These are phyloP conservation scores for Penicillium ucsense DNA, from an alignment of 495 filamentous ascomycete species.

Conservation along the genomic window DNA sequence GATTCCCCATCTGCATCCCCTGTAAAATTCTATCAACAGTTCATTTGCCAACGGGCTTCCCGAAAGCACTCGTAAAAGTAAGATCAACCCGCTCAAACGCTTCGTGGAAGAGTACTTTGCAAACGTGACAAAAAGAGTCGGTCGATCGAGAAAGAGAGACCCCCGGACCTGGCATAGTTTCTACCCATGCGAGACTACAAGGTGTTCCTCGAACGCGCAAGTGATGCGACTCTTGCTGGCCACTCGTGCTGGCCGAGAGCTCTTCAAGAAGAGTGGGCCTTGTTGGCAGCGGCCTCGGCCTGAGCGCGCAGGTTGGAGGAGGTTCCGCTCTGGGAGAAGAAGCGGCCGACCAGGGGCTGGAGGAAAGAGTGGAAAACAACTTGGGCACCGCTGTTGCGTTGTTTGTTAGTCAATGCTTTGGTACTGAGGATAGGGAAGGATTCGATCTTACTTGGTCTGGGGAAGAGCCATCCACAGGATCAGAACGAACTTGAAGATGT, in stretches of 20 bases:
- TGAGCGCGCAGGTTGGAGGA: conserved; percentile 84
- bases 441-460: conserved; percentile 65
- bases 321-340: conserved; percentile 72
- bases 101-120: conserved; percentile 2
- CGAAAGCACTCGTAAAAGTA: conserved; percentile 3
- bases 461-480: conserved; percentile 96
- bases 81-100: conserved; percentile 2
- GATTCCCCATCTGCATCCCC: too few species aligned
- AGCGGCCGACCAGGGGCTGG: conserved; percentile 79
- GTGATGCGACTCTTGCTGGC: conserved; percentile 9
- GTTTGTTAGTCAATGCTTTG: conserved; percentile 11
- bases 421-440: not conserved
- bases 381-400: conserved; percentile 68
- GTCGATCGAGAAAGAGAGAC: too few species aligned
- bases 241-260: not conserved
- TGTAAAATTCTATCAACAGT: not conserved
- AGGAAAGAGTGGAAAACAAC: conserved; percentile 94
- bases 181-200: too few species aligned
- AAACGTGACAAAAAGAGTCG: not conserved
- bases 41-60: conserved; percentile 4
- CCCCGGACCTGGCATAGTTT: too few species aligned
- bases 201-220: too few species aligned
- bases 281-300: conserved; percentile 65
- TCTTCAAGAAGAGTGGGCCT: conserved; percentile 32
- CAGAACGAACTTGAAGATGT: conserved; percentile 97